These are phyloP conservation scores for Rutstroemia sp. DNA, from an alignment of 2,329 filamentous ascomycete genomes.

Conservation along the genomic window DNA sequence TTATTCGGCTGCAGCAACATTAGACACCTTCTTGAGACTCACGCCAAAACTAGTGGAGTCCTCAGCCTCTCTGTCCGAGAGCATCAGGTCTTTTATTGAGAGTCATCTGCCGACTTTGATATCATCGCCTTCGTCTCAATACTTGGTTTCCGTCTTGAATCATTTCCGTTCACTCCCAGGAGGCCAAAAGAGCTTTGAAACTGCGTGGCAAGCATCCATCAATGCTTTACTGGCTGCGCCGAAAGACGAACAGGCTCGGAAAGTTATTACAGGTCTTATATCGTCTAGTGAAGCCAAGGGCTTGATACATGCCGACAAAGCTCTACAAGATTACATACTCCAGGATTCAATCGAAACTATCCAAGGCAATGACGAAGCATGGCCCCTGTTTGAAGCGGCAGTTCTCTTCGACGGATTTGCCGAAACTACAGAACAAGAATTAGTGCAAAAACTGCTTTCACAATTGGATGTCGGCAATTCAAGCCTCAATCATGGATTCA, in stretches of 20 bases:
- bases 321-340: constrained; percentile 42
- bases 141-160: constrained; percentile 60
- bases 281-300: constrained; percentile 34
- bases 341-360: constrained; percentile 35
- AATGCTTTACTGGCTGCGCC: constrained; percentile 32
- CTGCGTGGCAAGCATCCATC: constrained; percentile 31
- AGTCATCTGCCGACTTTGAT: constrained; percentile 52
- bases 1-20: constrained; percentile 52
- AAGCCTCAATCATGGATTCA: constrained; percentile 31
- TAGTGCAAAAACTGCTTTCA: constrained; percentile 27
- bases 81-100: constrained; percentile 44
- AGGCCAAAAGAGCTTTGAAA: constrained; percentile 24
- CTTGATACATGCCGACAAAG: constrained; percentile 33
- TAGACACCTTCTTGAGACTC: constrained; percentile 44
- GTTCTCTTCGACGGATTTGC: constrained; percentile 31
- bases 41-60: constrained; percentile 34
- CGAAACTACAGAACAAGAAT: constrained; percentile 24
- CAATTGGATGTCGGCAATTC: constrained; percentile 16
- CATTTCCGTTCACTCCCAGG: constrained; percentile 40
- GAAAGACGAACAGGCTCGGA: constrained; percentile 26
- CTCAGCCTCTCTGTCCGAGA: constrained; percentile 36
- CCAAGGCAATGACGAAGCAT: constrained; percentile 29
- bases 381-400: constrained; percentile 42
- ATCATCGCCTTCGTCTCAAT: constrained; percentile 58
- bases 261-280: constrained; percentile 39